Evolutionary conservation across 352 stramenopile genomes (phyloP).

Genomic region (Phytophthora podocarpi): DNA sequence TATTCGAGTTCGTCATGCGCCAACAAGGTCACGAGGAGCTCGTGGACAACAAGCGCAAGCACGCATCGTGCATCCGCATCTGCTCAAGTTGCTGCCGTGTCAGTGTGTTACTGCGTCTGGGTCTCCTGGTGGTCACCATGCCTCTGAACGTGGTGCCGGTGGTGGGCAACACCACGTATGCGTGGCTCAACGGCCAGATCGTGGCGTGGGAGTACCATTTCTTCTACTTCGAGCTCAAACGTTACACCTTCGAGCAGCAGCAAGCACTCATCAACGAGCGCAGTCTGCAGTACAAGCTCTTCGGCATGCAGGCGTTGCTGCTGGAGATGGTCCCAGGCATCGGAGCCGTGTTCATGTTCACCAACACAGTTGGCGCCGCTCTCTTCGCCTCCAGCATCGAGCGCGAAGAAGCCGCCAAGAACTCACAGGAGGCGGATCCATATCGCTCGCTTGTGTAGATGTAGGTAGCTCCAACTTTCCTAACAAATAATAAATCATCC

Average conservation of each 20-base stretch:
- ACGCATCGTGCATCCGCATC: slow-evolving; percentile 44
- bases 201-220: slow-evolving; percentile 65
- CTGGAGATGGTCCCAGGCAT: slow-evolving; percentile 62
- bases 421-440: slow-evolving; percentile 12
- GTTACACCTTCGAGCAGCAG: slow-evolving; percentile 51
- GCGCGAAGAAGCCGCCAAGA: slow-evolving; percentile 35
- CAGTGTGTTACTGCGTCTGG: slow-evolving; percentile 45
- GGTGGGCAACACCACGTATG: slow-evolving; percentile 51
- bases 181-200: slow-evolving; percentile 57
- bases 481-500: slow-evolving; percentile 3
- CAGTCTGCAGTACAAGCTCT: slow-evolving; percentile 48
- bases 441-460: slow-evolving; percentile 27
- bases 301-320: slow-evolving; percentile 61
- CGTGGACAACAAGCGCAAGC: slow-evolving; percentile 38
- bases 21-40: slow-evolving; percentile 47
- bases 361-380: slow-evolving; percentile 62
- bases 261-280: slow-evolving; percentile 46
- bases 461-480: background rate
- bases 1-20: slow-evolving; percentile 57
- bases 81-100: slow-evolving; percentile 53
- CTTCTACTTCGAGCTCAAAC: slow-evolving; percentile 70
- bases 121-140: slow-evolving; percentile 50
- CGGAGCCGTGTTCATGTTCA: slow-evolving; percentile 60
- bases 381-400: slow-evolving; percentile 62
- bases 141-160: slow-evolving; percentile 64